Conservation (phyloP, 805 yeast species). For the Saccharomycopsis capsularis region DNA sequence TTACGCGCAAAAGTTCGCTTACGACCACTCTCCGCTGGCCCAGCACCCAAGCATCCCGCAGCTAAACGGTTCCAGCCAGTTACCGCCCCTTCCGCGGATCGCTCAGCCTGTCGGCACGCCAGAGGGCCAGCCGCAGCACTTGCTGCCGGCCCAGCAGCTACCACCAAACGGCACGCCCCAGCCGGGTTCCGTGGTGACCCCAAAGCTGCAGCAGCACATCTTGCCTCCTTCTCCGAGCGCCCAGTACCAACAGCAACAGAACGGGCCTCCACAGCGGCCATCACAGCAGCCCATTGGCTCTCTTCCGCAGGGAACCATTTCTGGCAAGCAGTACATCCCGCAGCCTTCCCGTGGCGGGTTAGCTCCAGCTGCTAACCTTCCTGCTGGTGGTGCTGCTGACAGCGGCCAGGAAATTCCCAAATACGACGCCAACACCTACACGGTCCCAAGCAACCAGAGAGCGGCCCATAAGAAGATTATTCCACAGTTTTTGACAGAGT, state of each 20-base stretch:
- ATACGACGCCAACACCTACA: constrained; percentile 7
- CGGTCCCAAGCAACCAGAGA: constrained; percentile 34
- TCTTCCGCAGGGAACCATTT: background rate
- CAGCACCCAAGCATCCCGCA: constrained; percentile 14
- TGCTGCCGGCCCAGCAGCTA: constrained; percentile 15
- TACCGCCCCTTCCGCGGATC: constrained; percentile 14
- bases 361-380: constrained; percentile 13
- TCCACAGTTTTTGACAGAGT: constrained; percentile 73
- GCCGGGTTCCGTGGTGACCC: background rate
- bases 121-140: constrained; percentile 19
- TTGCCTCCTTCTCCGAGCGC: constrained; percentile 8
- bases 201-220: constrained; percentile 6
- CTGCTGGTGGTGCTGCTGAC: constrained; percentile 15
- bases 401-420: constrained; percentile 12
- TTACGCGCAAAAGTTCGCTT: constrained; percentile 14
- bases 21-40: constrained; percentile 6
- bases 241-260: background rate
- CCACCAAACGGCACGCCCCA: constrained; percentile 11
- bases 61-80: constrained; percentile 5
- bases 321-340: constrained; percentile 11
- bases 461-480: constrained; percentile 25
- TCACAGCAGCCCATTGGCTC: background rate
- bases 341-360: constrained; percentile 13
- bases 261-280: constrained; percentile 1
- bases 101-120: constrained; percentile 17